Conservation (phyloP, 2,329 filamentous ascomycete genomes). For the Cladorrhinum sp. region DNA sequence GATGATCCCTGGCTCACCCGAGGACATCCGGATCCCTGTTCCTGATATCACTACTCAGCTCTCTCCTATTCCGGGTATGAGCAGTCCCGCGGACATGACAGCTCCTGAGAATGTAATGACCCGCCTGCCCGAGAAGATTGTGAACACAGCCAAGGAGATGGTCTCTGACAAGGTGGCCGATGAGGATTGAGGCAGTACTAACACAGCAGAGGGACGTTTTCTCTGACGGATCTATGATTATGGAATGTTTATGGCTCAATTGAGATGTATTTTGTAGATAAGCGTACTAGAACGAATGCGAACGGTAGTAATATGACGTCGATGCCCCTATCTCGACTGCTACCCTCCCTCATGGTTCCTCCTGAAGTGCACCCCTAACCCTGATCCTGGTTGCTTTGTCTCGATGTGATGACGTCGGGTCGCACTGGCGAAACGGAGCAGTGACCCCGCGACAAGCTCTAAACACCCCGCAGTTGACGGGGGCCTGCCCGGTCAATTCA, state of each 20-base stretch:
- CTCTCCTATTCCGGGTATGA: constrained; percentile 47
- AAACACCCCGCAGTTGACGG: constrained; percentile 9
- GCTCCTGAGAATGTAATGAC: constrained; percentile 33
- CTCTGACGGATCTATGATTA: not conserved
- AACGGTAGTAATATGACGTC: constrained; percentile 8
- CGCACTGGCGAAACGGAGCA: not conserved
- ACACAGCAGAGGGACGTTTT: not conserved
- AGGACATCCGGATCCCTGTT: constrained; percentile 77
- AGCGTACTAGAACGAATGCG: not conserved
- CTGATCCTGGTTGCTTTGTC: not conserved
- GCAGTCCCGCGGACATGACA: constrained; percentile 41
- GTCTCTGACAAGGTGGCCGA: constrained; percentile 52
- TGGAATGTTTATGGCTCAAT: not conserved
- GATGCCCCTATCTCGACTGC: not conserved
- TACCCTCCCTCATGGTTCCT: not conserved
- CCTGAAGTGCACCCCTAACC: not conserved
- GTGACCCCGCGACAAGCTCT: constrained; percentile 9
- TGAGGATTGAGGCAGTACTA: constrained; percentile 40
- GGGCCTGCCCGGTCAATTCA: not conserved
- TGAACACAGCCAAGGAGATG: constrained; percentile 49
- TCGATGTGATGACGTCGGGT: not conserved
- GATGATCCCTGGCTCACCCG: constrained; percentile 73
- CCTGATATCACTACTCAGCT: constrained; percentile 46
- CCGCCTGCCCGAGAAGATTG: constrained; percentile 46
- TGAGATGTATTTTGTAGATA: not conserved